These are phyloP conservation scores for Skeletonema tropicum DNA, from an alignment of 108 stramenopile species.

Conservation along the genomic window DNA sequence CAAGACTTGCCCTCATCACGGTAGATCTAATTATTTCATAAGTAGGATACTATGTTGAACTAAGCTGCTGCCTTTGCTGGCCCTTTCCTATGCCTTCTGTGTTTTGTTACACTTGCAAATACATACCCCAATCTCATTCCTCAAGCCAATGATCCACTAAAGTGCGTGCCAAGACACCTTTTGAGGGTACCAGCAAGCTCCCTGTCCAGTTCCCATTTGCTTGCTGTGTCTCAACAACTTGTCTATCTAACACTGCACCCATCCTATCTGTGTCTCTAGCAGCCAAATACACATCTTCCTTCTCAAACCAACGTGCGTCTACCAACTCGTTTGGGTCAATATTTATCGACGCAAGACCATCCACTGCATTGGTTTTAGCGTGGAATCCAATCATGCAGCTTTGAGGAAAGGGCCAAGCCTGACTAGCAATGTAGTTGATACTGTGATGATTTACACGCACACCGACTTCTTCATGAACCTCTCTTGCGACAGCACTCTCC, in stretches of 20 bases:
- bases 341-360: constrained; percentile 47
- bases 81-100: too few species aligned
- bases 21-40: too few species aligned
- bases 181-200: constrained; percentile 69
- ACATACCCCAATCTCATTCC: constrained; percentile 1
- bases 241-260: constrained; percentile 66
- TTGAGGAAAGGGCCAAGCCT: constrained; percentile 90
- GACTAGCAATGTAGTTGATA: constrained; percentile 66
- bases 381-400: constrained; percentile 77
- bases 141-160: constrained; percentile 77
- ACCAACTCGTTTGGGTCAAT: constrained; percentile 75
- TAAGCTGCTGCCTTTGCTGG: too few species aligned
- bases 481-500: constrained; percentile 73
- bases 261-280: constrained; percentile 38
- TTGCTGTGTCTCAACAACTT: constrained; percentile 57
- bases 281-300: constrained; percentile 55
- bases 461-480: constrained; percentile 81
- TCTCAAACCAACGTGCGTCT: constrained; percentile 73
- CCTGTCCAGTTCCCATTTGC: constrained; percentile 49
- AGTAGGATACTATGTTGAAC: too few species aligned
- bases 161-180: constrained; percentile 70
- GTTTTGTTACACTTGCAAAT: too few species aligned
- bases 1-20: too few species aligned
- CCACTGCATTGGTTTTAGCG: constrained; percentile 46
- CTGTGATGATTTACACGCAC: constrained; percentile 50